Percentiles rank a stretch among this genome's conserved stretches.
Conservation (phyloP, 805 yeast genomes). For the Ogataea nitratoaversa region DNA sequence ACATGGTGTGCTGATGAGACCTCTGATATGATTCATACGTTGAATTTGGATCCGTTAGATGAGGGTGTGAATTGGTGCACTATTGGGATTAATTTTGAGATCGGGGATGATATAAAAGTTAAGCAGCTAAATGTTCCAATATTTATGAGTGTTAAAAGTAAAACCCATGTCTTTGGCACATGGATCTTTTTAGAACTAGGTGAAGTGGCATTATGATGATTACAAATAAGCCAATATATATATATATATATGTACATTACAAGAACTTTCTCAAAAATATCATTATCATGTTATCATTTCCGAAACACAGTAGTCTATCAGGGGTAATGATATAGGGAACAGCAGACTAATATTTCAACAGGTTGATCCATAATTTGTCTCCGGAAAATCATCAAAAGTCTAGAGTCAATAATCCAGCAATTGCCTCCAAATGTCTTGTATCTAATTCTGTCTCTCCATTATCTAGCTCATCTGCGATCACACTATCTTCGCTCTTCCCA, state of each 20-base stretch:
- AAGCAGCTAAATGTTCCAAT: constrained; percentile 16
- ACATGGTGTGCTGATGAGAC: constrained; percentile 6
- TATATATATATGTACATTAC: not conserved
- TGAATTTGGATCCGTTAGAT: constrained; percentile 13
- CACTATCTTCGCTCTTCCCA: constrained; percentile 35
- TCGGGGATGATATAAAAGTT: not conserved
- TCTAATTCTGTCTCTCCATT: constrained; percentile 38
- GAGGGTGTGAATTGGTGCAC: constrained; percentile 28
- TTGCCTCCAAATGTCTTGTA: constrained; percentile 48
- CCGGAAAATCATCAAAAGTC: no score
- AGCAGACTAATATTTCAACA: no score
- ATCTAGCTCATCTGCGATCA: constrained; percentile 14
- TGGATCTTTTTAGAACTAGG: constrained; percentile 2
- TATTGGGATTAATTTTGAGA: constrained; percentile 20
- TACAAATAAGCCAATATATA: not conserved
- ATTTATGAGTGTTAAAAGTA: constrained; percentile 16
- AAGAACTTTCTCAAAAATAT: not conserved
- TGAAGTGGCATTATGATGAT: constrained; percentile 5
- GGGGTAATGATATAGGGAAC: no score
- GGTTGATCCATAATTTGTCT: no score
- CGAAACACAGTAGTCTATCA: constrained; percentile 1
- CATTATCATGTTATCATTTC: not conserved
- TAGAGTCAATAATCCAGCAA: constrained; percentile 53
- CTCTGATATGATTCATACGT: constrained; percentile 7
- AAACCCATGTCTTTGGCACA: not conserved